Evolutionary conservation across 78 protist species (phyloP).

Genomic region (Dictyostelium capitatum): DNA sequence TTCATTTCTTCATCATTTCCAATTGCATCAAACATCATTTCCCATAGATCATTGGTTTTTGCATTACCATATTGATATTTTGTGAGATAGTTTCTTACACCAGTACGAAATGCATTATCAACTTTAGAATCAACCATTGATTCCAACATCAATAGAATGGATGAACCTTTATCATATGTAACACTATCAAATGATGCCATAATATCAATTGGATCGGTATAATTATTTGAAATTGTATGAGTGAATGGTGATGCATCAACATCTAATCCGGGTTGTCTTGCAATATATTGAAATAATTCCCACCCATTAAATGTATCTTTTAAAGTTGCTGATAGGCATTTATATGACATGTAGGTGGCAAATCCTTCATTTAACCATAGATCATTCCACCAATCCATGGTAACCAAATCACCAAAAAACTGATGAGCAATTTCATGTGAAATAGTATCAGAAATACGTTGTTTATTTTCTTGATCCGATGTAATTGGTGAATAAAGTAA

Average conservation of each 20-base stretch:
- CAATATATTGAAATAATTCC: background rate
- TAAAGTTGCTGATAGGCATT: conserved; percentile 44
- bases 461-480: conserved; percentile 24
- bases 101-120: conserved; percentile 81
- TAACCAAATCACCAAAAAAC: conserved; percentile 97
- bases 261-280: conserved; percentile 28
- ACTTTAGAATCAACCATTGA: conserved; percentile 38
- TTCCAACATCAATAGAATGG: conserved; percentile 90
- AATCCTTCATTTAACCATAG: conserved; percentile 96
- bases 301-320: conserved; percentile 18
- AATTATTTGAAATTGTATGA: conserved; percentile 67
- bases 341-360: conserved; percentile 89
- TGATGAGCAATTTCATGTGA: conserved; percentile 90
- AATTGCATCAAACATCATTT: background rate
- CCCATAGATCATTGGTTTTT: conserved; percentile 74
- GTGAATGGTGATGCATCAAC: conserved; percentile 32
- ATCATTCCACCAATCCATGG: conserved; percentile 97
- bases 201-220: conserved; percentile 48
- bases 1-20: background rate
- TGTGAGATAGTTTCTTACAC: conserved; percentile 83
- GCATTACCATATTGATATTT: conserved; percentile 84
- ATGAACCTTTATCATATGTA: conserved; percentile 89
- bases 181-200: conserved; percentile 71
- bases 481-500: conserved; percentile 69
- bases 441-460: conserved; percentile 58